Evolutionary conservation across 345 rosid genomes (phyloP).

Genomic region (Hibiscus trionum): DNA sequence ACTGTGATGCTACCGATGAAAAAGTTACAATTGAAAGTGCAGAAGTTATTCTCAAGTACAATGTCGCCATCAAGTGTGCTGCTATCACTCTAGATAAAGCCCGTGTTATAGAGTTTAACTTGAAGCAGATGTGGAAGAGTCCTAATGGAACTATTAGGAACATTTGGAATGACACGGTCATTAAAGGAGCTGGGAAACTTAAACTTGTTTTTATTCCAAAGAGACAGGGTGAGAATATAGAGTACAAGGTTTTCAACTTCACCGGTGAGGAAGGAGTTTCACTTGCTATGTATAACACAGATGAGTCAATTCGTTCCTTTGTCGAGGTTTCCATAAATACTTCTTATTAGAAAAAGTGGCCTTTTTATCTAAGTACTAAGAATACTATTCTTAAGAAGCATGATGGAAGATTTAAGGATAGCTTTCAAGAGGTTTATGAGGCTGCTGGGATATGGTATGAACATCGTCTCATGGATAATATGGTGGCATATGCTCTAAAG

Average conservation of each 20-base stretch:
- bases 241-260: constrained; percentile 75
- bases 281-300: constrained; percentile 91
- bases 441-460: constrained; percentile 99
- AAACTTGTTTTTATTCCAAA: constrained; percentile 80
- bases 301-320: constrained; percentile 89
- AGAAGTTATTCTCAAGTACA: constrained; percentile 73
- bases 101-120: constrained; percentile 73
- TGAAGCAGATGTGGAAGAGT: constrained; percentile 98
- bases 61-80: constrained; percentile 97
- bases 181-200: constrained; percentile 86
- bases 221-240: constrained; percentile 64
- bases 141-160: constrained; percentile 96
- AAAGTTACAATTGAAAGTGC: constrained; percentile 62
- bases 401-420: constrained; percentile 99
- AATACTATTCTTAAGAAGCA: constrained; percentile 97
- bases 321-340: constrained; percentile 92
- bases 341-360: constrained; percentile 93
- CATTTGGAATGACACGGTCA: constrained; percentile 81
- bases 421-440: constrained; percentile 94
- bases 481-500: constrained; percentile 96
- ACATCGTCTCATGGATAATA: constrained; percentile 98
- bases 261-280: constrained; percentile 93
- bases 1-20: constrained; percentile 64
- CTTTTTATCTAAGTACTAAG: constrained; percentile 96
- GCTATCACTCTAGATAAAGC: constrained; percentile 97